These are phyloP conservation scores for Purshia tridentata DNA, from an alignment of 306 rosid species.

Conservation along the genomic window DNA sequence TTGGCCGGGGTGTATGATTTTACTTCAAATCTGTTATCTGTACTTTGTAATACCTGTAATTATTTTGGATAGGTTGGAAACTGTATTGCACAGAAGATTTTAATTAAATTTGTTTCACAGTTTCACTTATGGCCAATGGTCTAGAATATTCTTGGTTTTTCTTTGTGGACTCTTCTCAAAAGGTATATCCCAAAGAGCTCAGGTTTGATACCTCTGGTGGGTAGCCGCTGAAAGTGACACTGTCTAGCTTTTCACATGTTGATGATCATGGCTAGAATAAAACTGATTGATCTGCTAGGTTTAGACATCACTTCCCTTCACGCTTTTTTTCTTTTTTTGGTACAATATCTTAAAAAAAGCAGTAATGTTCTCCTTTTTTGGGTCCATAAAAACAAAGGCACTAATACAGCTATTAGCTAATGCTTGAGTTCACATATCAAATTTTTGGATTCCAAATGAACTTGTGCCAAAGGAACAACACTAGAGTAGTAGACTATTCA, in stretches of 20 bases:
- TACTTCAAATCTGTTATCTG: background rate
- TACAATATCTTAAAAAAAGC: no score
- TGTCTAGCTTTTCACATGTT: slow-evolving; percentile 4
- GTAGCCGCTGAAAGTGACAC: background rate
- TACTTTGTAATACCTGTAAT: background rate
- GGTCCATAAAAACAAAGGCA: no score
- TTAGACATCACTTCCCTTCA: background rate
- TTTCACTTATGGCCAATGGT: background rate
- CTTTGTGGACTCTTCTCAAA: background rate
- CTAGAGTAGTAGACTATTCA: no score
- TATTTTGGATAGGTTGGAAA: background rate
- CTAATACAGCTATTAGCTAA: no score
- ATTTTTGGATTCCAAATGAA: no score
- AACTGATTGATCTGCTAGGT: background rate
- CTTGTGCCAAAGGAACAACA: no score
- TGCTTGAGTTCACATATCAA: no score
- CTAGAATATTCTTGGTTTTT: background rate
- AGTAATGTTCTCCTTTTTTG: no score
- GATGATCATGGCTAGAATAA: background rate
- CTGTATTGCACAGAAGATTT: background rate
- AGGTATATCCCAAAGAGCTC: background rate
- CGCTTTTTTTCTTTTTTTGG: no score
- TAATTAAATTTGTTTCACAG: background rate
- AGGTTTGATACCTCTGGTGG: background rate
- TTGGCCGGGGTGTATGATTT: background rate